Base-by-base conservation (phyloP, 2,329 filamentous ascomycete species). In the Esteya vermicola region DNA sequence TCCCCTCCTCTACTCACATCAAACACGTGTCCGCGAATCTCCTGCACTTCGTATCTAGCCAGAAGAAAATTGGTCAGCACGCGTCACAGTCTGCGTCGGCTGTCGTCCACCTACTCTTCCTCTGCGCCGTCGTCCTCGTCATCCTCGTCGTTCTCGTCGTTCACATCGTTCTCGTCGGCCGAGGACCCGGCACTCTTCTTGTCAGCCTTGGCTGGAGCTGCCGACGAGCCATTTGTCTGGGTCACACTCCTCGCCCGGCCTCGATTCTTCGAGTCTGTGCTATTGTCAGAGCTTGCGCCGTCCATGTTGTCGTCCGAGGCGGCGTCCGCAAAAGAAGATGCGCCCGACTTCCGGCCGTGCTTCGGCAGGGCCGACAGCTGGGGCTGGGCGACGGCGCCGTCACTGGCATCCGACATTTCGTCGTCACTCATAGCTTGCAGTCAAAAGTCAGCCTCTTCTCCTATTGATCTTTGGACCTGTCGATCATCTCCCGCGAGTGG, bases 21-120 rank as follows among this genome's bases (percentile, higher is more conserved):
- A 33, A 80, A 65, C 40, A 70, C 67, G 57, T 89, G 84, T 25
- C 62, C 66, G 34, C 78, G 54, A 49, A 91, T 86, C 50, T 74
- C 71, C 54, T 89, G 81, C 5, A 91, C 82, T 13, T 84, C 70
- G 50, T 72, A 88, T 52, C 80, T 84, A 47, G n/a, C n/a, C n/a
- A n/a, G 8, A 25, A 18, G 8, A 50, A 43, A 12, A 7, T 4
- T 28, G 28, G 18, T 22, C 33, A n/a, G 14, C 9, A 13, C 22
- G n/a, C n/a, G n/a, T n/a, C n/a, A n/a, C n/a, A n/a, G n/a, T n/a
- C n/a, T n/a, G 33, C 5, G 10, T 9, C 5, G 14, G 6, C 21
- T 53, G 60, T 33, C 9, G 20, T 12, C 36, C n/a, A n/a, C n/a
- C 20, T 60, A 65, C 54, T 63, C 60, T 27, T 64, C 66, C 4